Base-by-base conservation (phyloP, 139 green algal genomes). In the Zygnema circumcarinatum region DNA sequence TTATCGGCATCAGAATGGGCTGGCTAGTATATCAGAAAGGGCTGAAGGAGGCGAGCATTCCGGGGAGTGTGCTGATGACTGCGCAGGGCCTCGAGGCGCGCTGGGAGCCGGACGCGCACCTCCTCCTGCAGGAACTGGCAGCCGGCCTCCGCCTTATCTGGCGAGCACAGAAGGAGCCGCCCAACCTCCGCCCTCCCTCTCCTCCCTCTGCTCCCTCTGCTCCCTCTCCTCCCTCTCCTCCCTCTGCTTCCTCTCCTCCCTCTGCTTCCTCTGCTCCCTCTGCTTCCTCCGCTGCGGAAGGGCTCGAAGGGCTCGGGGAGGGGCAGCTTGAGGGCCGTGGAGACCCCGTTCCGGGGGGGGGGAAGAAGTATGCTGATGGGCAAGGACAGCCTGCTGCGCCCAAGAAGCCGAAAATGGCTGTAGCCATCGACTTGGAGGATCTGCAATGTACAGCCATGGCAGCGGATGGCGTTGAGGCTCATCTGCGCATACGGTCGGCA, bases 41-140 rank as follows among this genome's bases (percentile, higher is more conserved):
- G 36, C 1, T 67, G 0, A 32, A 40, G 67, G 3, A 62, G 39
- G 38, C 1, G 76, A 62, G 41, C 38, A 56, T 54, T 35, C 47
- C 76, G 1, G 38, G 41, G 33, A 54, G 76, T 36, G 22, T 84
- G 11, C 38, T 85, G 25, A n/a, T 85, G 33, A 56, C 79, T 29
- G 33, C 78, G n/a, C n/a, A 32, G 76, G 84, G 84, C 35, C 31
- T 89, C 35, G 52, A 89, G 36, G 74, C 29, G 22, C 84, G 84
- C n/a, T 89, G 84, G 84, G 84, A 89, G 2, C 84, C 84, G 1
- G 84, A 89, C 25, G 38, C 80, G 1, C 84, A 89, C 79, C 33
- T 89, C 0, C 67, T 89, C 21, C 21, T 89, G 39, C 25, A 85
- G 25, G 40, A 89, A 35, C 29, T 86, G 21, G 21, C 25, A 32